Evolutionary conservation across 805 yeast genomes (phyloP), one percentile per base, ranked within the genome.

Genomic region (Torulaspora indica): DNA sequence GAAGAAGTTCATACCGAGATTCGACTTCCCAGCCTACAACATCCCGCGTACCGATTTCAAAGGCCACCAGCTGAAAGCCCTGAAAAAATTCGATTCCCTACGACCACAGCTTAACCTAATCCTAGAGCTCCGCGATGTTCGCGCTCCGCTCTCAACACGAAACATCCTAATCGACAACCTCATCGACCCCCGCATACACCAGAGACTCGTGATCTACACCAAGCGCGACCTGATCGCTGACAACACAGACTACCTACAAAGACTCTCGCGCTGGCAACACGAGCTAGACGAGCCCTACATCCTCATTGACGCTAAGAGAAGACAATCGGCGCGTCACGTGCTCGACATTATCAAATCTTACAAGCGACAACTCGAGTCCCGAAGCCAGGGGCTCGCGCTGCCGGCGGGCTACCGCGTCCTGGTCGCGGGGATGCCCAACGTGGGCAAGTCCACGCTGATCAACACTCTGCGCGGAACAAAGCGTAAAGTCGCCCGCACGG

Each of bases 371-470:
- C 69, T 47, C 20, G 43, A 48, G 17, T 47, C 45, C 18, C 34
- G 32, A 22, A 42, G 43, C 32, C 30, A 43, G 73, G 63, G 61
- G 14, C 87, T 91, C 0, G 77, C 81, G 1, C 95, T 96, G 0
- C 96, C 97, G 0, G 64, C 89, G 47, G 98, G 98, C 0, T 68
- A 85, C 38, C 66, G 89, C 17, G 64, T 85, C 45, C 71, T 90
- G 71, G 77, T 91, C 35, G 81, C 83, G 5, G 98, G 98, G 0
- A 85, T 93, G 93, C 98, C 98, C 1, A 93, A 93, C 61, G 95
- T 89, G n/a, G 98, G 98, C 0, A 93, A 93, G 64, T 85, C 95
- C 9, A 84, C 96, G 0, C 61, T 93, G 38, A 82, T 90, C 22
- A 93, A 93, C 57, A 72, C 34, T 82, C 0, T 66, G 90, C 40